These are phyloP conservation scores for Przewalskia tangutica DNA, from an alignment of 257 asterid genomes.

Conservation along the genomic window DNA sequence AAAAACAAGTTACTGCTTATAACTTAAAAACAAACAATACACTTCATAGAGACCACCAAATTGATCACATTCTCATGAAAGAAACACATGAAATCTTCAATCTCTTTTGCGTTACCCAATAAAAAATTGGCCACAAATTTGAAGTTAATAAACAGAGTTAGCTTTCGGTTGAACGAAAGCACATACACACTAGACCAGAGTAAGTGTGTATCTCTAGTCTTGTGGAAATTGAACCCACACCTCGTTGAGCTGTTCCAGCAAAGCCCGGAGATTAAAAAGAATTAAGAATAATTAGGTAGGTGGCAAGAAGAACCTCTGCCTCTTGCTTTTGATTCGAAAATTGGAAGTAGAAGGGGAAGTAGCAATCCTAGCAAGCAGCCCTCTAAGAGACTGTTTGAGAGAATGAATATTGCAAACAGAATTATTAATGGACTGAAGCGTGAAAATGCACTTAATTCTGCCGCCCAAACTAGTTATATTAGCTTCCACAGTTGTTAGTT, in stretches of 20 bases:
- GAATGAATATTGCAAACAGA: conserved; percentile 2
- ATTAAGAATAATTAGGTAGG: conserved; percentile 10
- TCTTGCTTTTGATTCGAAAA: conserved; percentile 53
- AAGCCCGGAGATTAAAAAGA: too few relatives aligned
- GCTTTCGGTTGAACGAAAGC: not conserved
- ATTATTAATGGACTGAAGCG: conserved; percentile 24
- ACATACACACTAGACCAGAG: not conserved
- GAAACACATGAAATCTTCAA: not conserved
- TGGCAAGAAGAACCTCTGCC: conserved; percentile 75
- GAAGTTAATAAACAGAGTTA: not conserved
- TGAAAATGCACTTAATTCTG: conserved; percentile 40
- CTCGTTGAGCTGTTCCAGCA: not conserved
- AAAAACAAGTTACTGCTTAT: too few relatives aligned
- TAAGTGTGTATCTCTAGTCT: too few relatives aligned
- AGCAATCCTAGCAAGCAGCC: conserved; percentile 39
- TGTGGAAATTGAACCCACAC: too few relatives aligned
- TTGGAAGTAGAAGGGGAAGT: conserved; percentile 27
- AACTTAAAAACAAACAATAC: not conserved
- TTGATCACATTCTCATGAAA: not conserved
- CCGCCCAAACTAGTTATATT: conserved; percentile 70
- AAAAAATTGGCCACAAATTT: not conserved
- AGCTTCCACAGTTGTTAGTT: conserved; percentile 32
- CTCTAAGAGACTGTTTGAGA: conserved; percentile 40
- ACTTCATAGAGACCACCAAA: not conserved
- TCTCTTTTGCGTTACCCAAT: not conserved